Conservation (phyloP, 2,329 filamentous ascomycete genomes). For the Annulohypoxylon truncatum region DNA sequence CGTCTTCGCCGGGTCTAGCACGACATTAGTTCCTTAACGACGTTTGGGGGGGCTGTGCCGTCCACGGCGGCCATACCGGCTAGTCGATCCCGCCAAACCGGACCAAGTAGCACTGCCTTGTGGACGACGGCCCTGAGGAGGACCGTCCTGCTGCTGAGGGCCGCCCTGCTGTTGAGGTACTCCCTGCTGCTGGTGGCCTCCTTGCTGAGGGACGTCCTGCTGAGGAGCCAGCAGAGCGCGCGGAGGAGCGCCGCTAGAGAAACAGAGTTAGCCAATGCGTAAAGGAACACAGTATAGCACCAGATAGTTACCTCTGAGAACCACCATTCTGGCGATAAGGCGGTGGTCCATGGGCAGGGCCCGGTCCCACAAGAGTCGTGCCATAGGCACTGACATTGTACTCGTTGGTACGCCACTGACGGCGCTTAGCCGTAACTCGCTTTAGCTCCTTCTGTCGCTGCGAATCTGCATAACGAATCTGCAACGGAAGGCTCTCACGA, state of each 20-base stretch:
- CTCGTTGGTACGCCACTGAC: slow-evolving; percentile 95
- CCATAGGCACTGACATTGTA: slow-evolving; percentile 83
- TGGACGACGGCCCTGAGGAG: not conserved
- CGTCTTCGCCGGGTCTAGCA: slow-evolving; percentile 59
- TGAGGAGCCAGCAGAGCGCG: not conserved
- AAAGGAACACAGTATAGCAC: slow-evolving; percentile 10
- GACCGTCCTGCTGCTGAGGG: not conserved
- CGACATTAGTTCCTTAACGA: slow-evolving; percentile 5
- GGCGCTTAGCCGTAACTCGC: slow-evolving; percentile 92
- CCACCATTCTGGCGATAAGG: slow-evolving; percentile 54
- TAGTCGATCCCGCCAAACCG: slow-evolving; percentile 1
- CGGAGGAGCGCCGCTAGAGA: slow-evolving; percentile 21
- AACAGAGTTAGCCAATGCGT: slow-evolving; percentile 15
- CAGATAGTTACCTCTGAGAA: slow-evolving; percentile 38
- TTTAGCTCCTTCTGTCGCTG: slow-evolving; percentile 97
- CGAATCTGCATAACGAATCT: slow-evolving; percentile 97
- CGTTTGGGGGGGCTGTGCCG: not conserved
- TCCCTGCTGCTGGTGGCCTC: not conserved
- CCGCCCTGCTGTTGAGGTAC: not conserved
- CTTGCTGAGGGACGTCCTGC: not conserved
- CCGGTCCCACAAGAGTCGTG: slow-evolving; percentile 69
- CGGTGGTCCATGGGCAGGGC: slow-evolving; percentile 56
- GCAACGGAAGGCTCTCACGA: slow-evolving; percentile 83
- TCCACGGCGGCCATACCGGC: slow-evolving; percentile 32
- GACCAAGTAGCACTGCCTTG: not conserved